A percentile compares a stretch with the other conserved stretches of the same genome.
Evolutionary conservation across 2,329 filamentous ascomycete genomes (phyloP).

Genomic region (Didymella sp.): DNA sequence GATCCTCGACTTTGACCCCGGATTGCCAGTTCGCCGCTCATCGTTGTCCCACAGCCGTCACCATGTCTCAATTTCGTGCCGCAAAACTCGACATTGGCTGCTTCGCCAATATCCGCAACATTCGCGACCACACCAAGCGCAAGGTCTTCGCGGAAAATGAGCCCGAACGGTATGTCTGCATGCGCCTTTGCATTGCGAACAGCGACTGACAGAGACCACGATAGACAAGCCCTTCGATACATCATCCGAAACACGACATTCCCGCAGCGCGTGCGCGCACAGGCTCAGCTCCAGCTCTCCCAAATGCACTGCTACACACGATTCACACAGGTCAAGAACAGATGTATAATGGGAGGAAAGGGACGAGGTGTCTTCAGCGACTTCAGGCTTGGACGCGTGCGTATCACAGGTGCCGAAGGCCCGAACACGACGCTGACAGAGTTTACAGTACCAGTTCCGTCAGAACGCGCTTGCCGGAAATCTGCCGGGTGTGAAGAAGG

Average conservation of each 20-base stretch:
- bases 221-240: constrained; percentile 81
- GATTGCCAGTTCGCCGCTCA: constrained; percentile 11
- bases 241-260: constrained; percentile 92
- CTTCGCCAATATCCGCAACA: constrained; percentile 82
- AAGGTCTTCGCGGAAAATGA: constrained; percentile 89
- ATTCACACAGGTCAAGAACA: constrained; percentile 90
- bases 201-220: constrained; percentile 9
- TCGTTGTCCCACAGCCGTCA: constrained; percentile 30
- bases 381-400: constrained; percentile 89
- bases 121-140: constrained; percentile 96
- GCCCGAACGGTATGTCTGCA: constrained; percentile 74
- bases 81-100: constrained; percentile 90
- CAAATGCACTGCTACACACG: constrained; percentile 97
- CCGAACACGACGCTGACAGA: constrained; percentile 20
- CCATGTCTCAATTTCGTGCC: constrained; percentile 76
- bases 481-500: constrained; percentile 91
- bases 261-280: constrained; percentile 79
- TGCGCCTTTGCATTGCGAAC: constrained; percentile 8
- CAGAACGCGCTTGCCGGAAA: constrained; percentile 85
- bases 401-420: constrained; percentile 40
- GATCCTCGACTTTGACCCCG: constrained; percentile 7
- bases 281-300: constrained; percentile 89
- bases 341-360: constrained; percentile 91
- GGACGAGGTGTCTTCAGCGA: constrained; percentile 88
- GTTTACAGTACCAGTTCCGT: constrained; percentile 85